A percentile compares a stretch with the other conserved stretches of the same genome.
Evolutionary conservation across 192 early-diverging fungal genomes (phyloP).

Genomic region (Obelidium mucronatum): DNA sequence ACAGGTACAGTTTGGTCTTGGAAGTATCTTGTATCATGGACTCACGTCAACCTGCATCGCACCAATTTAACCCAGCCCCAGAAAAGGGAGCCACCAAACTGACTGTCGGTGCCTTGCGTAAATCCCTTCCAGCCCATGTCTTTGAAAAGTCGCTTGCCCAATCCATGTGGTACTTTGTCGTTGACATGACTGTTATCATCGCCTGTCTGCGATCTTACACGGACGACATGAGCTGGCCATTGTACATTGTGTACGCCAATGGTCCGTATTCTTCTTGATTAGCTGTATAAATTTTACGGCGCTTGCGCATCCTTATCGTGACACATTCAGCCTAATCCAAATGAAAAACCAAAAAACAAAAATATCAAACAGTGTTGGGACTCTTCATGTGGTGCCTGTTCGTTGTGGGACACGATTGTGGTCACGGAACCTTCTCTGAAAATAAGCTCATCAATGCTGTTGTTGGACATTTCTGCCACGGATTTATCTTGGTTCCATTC

Average conservation of each 20-base stretch:
- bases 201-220: conserved; percentile 36
- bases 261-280: conserved; percentile 17
- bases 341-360: not conserved
- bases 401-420: conserved; percentile 55
- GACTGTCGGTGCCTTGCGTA: conserved; percentile 46
- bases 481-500: conserved; percentile 53
- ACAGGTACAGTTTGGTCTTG: too few species aligned
- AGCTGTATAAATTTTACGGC: too few species aligned
- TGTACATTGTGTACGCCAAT: conserved; percentile 32
- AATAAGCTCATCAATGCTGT: conserved; percentile 44
- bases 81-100: conserved; percentile 28
- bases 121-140: conserved; percentile 46
- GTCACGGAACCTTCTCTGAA: conserved; percentile 50
- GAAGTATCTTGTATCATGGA: too few species aligned
- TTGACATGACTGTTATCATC: conserved; percentile 46
- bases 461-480: conserved; percentile 53
- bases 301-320: not conserved
- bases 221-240: conserved; percentile 27
- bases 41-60: too few species aligned
- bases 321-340: not conserved
- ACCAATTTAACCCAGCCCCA: not conserved
- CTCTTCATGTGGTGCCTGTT: conserved; percentile 57
- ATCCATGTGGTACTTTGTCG: conserved; percentile 35
- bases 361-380: conserved; percentile 32
- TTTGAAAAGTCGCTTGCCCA: conserved; percentile 47